Base-by-base conservation (phyloP, 371 early-diverging fungal genomes). In the Mortierella sp. region DNA sequence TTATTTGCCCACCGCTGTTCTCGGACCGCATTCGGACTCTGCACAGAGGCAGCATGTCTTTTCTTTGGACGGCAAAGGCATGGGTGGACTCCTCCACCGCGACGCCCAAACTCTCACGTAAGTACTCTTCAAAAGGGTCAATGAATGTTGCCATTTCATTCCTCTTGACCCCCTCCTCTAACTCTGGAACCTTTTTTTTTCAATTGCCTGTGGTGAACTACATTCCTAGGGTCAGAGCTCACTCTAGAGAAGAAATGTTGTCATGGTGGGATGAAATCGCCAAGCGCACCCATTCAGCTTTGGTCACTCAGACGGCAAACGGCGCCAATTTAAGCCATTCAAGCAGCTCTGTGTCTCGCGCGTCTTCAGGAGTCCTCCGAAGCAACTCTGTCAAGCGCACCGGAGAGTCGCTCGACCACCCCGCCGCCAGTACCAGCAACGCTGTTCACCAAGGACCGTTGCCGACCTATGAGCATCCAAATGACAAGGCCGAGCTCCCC, bases 31-130 rank as follows among this genome's bases (percentile, higher is more conserved):
- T 34, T 37, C 74, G 0, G 77, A 76, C 2, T 13, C 64, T 19
- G 67, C 48, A 9, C 71, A 73, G 34, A 76, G 71, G 48, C 74
- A 77, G 53, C 77, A 81, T 54, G 51, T 77, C 54, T 81, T 81
- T 71, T 77, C 81, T 37, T 28, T 81, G 54, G 81, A 81, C 9
- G 81, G 81, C 61, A 81, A 74, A 28, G 77, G 81, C 44, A 70
- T 61, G 64, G 73, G 76, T 26, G 81, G 81, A 0, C 59, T 81
- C 44, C 26, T 81, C 10, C 81, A 81, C 31, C 73, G 81, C 28
- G 81, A 81, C n/a, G 61, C 74, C 24, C 81, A 81, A 19, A 77
- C 61, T 1, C 61, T 81, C 53, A 81, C 81, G 81, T 81, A 81
- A 59, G 81, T 67, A 9, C 40, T 4, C n/a, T n/a, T n/a, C n/a